Percentiles rank a stretch among this genome's conserved stretches.
These are phyloP conservation scores for Lipomyces lipofer DNA, from an alignment of 805 yeast genomes.

Conservation along the genomic window DNA sequence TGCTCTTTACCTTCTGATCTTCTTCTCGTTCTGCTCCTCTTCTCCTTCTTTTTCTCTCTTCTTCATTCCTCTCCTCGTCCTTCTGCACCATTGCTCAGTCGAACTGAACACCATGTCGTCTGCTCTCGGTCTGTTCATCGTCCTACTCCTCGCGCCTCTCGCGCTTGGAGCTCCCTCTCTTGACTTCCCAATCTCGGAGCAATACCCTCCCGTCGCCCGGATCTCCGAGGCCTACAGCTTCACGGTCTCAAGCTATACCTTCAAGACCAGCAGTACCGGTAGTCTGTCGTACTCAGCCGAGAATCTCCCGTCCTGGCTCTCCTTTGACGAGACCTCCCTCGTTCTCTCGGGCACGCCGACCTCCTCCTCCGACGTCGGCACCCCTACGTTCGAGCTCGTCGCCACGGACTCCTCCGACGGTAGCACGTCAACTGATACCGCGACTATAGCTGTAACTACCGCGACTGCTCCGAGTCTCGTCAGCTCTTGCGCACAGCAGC, in stretches of 20 bases:
- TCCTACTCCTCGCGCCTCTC: too few relatives aligned
- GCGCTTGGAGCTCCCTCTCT: constrained; percentile 54
- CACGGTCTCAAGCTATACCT: constrained; percentile 71
- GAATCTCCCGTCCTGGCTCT: constrained; percentile 74
- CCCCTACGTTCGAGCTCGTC: constrained; percentile 48
- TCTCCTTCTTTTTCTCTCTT: background rate
- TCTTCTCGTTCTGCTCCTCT: too few relatives aligned
- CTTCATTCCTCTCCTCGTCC: too few relatives aligned
- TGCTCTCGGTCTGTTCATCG: too few relatives aligned
- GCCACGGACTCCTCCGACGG: constrained; percentile 61
- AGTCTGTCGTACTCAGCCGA: constrained; percentile 56
- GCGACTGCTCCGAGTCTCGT: constrained; percentile 51
- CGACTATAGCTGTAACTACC: constrained; percentile 60
- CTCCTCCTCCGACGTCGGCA: constrained; percentile 37
- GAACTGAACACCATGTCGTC: too few relatives aligned
- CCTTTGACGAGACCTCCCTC: constrained; percentile 62
- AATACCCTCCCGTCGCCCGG: constrained; percentile 85
- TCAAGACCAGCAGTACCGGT: constrained; percentile 47
- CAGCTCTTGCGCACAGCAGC: constrained; percentile 49
- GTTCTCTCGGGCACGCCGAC: constrained; percentile 67
- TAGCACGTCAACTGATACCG: constrained; percentile 44
- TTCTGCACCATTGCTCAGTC: too few relatives aligned
- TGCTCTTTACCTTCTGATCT: too few relatives aligned
- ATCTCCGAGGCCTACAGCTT: constrained; percentile 61
- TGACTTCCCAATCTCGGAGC: constrained; percentile 79